Base-by-base conservation (phyloP, 768 basidiomycete genomes). In the Tulasnella calospora region DNA sequence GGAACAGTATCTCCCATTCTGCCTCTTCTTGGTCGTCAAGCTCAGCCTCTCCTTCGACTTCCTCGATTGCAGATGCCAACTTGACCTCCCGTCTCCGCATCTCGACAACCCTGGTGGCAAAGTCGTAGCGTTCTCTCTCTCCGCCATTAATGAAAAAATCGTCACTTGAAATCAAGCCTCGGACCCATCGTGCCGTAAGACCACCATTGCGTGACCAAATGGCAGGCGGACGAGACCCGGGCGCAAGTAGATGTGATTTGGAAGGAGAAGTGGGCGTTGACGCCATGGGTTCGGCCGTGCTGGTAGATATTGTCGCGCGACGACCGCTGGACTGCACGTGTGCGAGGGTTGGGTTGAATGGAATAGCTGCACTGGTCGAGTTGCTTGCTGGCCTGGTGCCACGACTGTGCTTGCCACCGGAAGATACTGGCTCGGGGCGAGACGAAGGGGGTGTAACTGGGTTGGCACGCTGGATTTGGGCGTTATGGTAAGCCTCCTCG, bases 71-170 rank as follows among this genome's bases (percentile, higher is more conserved):
- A 27, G 80, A 79, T 7, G 40, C 71, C 40, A 33, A 19, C 44
- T 47, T 71, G 46, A 70, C 30, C 71, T 67, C 78, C 72, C 73
- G 85, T 80, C 92, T 86, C 77, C 94, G 87, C 79, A 96, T 82
- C 82, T 96, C 94, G 0, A 95, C 89, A 4, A 95, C 89, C 17
- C 89, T 84, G 71, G 90, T 88, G 6, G 94, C 94, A 83, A 95
- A 87, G 44, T 90, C 88, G 82, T 96, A 98, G 80, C 96, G 86
- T 80, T 92, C 92, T 77, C 89, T 88, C 84, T 98, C 96, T 15
- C 77, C 77, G 38, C 89, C 89, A 80, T 85, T 88, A 71, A 95
- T 88, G 83, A 95, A 98, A 74, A 97, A 87, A 8, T 90, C 88
- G 82, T 98, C 93, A 0, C 92, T 90, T 12, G 91, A 89, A 19